Conservation (phyloP, 495 filamentous ascomycete species). For the Aspergillus ellipticus region DNA sequence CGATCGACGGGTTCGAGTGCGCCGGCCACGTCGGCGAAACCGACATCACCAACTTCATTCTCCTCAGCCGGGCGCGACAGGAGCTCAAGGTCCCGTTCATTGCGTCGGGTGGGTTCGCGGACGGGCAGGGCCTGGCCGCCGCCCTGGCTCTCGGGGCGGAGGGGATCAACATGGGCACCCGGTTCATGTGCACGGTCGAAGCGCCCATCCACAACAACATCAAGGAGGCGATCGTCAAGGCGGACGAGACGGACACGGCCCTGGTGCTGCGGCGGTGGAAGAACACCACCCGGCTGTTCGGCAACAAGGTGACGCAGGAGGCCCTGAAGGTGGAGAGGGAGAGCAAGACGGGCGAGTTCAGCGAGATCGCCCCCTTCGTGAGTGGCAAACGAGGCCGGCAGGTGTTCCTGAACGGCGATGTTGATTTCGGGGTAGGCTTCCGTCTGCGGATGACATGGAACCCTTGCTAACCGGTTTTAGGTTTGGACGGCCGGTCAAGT, state of each 20-base stretch:
- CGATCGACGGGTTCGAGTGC: conserved; percentile 97
- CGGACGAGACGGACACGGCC: conserved; percentile 86
- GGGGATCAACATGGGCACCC: conserved; percentile 92
- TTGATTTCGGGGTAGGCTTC: conserved; percentile 77
- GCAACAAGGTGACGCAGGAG: conserved; percentile 80
- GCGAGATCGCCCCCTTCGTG: conserved; percentile 83
- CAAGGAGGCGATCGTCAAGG: conserved; percentile 86
- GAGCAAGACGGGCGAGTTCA: conserved; percentile 84
- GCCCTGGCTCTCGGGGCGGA: conserved; percentile 88
- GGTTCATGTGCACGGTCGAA: conserved; percentile 92
- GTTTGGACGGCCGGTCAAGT: conserved; percentile 72
- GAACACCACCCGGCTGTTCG: conserved; percentile 85
- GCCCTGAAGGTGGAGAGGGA: conserved; percentile 79
- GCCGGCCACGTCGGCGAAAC: conserved; percentile 93
- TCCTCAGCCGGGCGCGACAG: conserved; percentile 82
- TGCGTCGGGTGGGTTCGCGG: conserved; percentile 91
- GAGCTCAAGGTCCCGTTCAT: conserved; percentile 86
- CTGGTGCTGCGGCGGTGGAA: conserved; percentile 86
- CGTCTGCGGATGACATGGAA: not conserved
- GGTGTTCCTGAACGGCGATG: conserved; percentile 90
- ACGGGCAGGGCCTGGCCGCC: conserved; percentile 89
- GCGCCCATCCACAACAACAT: conserved; percentile 89
- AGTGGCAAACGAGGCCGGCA: conserved; percentile 88
- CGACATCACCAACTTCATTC: conserved; percentile 97
- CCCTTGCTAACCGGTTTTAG: conserved; percentile 28